Evolutionary conservation across 2,329 filamentous ascomycete species (phyloP).

Genomic region (Cladophialophora carrionii): DNA sequence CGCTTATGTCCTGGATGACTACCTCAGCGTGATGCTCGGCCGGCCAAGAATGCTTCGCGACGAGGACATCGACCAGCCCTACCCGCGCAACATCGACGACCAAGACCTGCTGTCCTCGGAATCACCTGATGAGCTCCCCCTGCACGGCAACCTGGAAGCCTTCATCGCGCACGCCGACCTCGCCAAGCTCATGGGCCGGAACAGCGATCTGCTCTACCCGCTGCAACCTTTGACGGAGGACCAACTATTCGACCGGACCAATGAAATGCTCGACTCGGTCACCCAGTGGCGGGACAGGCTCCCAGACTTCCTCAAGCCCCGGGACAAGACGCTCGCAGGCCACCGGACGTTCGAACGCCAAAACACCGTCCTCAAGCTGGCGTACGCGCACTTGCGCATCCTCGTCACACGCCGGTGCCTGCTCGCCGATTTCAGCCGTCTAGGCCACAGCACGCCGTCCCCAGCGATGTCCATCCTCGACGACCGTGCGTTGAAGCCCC

Average conservation of each 20-base stretch:
- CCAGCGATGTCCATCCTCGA: constrained; percentile 8
- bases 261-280: constrained; percentile 34
- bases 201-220: constrained; percentile 40
- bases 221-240: constrained; percentile 35
- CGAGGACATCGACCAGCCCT: constrained; percentile 65
- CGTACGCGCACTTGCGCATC: constrained; percentile 39
- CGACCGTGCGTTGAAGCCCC: constrained; percentile 28
- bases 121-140: constrained; percentile 40
- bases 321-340: constrained; percentile 38
- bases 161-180: constrained; percentile 38
- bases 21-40: constrained; percentile 65
- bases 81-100: constrained; percentile 61
- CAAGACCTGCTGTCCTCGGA: constrained; percentile 57
- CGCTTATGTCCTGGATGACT: constrained; percentile 65
- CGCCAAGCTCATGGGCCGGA: constrained; percentile 38
- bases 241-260: constrained; percentile 36
- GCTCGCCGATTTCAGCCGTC: constrained; percentile 33
- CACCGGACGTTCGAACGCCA: constrained; percentile 40
- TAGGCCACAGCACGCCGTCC: constrained; percentile 18
- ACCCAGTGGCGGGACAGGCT: constrained; percentile 37
- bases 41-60: constrained; percentile 64
- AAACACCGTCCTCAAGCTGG: constrained; percentile 40
- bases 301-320: constrained; percentile 39
- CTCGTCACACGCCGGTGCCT: constrained; percentile 39
- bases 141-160: constrained; percentile 40